Evolutionary conservation across 192 early-diverging fungal species (phyloP).

Genomic region (Gonapodya prolifera): DNA sequence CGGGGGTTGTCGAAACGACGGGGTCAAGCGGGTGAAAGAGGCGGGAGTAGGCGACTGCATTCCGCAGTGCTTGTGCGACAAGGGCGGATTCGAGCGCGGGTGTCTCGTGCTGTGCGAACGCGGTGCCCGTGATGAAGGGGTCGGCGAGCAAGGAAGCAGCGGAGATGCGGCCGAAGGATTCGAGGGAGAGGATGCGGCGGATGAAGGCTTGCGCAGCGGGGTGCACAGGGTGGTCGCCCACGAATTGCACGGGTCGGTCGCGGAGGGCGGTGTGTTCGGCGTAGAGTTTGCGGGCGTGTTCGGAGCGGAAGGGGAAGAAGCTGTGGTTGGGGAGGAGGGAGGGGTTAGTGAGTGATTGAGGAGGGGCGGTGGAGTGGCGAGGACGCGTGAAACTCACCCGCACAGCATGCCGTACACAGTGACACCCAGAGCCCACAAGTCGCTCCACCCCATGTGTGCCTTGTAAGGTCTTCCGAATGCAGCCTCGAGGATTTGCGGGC

Average conservation of each 20-base stretch:
- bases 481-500: neutral
- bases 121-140: neutral
- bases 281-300: neutral
- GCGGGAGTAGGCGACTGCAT: too few species aligned
- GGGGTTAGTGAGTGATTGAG: too few species aligned
- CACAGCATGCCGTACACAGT: neutral
- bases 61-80: too few species aligned
- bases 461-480: neutral
- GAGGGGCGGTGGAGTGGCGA: neutral
- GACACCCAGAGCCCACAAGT: constrained; percentile 4
- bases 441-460: neutral
- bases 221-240: neutral
- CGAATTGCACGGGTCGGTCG: neutral
- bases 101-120: too few species aligned
- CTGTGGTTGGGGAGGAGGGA: too few species aligned
- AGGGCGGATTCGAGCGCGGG: too few species aligned
- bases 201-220: neutral
- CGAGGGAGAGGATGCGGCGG: neutral
- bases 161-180: neutral
- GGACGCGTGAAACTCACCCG: neutral
- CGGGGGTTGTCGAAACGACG: too few species aligned
- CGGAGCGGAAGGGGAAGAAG: neutral
- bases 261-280: neutral
- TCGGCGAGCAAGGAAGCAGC: neutral
- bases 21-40: too few species aligned